phyloP scores from a whole-genome alignment of 1,284 basidiomycete species.

The Trametes polyzona region DNA sequence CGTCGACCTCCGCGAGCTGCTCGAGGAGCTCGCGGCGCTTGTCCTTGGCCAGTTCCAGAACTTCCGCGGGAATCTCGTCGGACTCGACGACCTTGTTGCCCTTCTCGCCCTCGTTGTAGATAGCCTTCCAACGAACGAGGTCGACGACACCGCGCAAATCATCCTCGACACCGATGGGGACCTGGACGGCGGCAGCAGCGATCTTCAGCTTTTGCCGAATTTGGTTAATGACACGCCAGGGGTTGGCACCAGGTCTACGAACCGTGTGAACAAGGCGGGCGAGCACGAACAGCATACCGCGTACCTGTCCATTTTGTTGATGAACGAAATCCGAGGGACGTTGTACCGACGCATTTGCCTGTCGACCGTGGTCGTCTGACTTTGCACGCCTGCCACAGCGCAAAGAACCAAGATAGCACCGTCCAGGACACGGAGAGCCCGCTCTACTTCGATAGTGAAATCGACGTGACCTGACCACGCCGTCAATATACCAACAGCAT shows the following conservation, averaged over 20 bases:
- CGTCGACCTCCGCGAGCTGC: constrained; percentile 95
- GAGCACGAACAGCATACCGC: constrained; percentile 4
- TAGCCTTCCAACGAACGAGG: constrained; percentile 91
- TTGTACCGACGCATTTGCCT: constrained; percentile 97
- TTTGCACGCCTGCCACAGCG: constrained; percentile 95
- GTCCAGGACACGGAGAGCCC: constrained; percentile 94
- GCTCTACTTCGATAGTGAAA: constrained; percentile 99
- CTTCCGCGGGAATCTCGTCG: constrained; percentile 85
- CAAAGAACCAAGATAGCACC: constrained; percentile 97
- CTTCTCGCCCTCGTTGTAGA: constrained; percentile 95
- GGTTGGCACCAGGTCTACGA: constrained; percentile 90
- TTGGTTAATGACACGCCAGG: constrained; percentile 93
- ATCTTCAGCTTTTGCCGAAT: constrained; percentile 93
- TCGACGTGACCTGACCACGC: constrained; percentile 86
- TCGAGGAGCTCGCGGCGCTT: constrained; percentile 95
- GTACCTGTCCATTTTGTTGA: constrained; percentile 99
- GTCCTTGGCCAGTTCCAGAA: constrained; percentile 73
- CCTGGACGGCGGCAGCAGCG: constrained; percentile 93
- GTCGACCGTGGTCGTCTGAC: constrained; percentile 99
- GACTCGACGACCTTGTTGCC: constrained; percentile 86
- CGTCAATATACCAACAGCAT: neutral
- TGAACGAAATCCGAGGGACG: constrained; percentile 94
- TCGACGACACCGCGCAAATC: constrained; percentile 92
- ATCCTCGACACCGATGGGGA: constrained; percentile 94
- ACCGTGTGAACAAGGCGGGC: neutral